phyloP scores from a whole-genome alignment of 257 asterid species.

The Echium plantagineum region DNA sequence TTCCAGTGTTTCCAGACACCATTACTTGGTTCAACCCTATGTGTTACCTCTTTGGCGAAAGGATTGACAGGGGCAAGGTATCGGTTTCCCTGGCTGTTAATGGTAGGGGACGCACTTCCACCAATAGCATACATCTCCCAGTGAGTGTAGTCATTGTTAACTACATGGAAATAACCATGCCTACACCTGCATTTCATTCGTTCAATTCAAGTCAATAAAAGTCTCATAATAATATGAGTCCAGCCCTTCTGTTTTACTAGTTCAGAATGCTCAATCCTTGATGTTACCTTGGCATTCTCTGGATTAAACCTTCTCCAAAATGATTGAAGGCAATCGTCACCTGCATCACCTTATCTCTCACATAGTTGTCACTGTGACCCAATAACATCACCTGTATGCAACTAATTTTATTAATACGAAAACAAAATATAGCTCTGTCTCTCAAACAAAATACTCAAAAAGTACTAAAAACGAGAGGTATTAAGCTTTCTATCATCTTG shows the following conservation, averaged over 20 bases:
- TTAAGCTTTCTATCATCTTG: too few relatives aligned
- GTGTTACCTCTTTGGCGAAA: slow-evolving; percentile 85
- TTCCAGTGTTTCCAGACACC: slow-evolving; percentile 66
- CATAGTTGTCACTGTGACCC: slow-evolving; percentile 39
- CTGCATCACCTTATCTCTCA: slow-evolving; percentile 39
- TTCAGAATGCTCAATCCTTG: too few relatives aligned
- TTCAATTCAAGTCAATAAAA: neutral
- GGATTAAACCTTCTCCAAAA: slow-evolving; percentile 44
- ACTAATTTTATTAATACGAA: neutral
- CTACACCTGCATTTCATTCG: slow-evolving; percentile 63
- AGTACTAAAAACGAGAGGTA: too few relatives aligned
- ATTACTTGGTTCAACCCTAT: slow-evolving; percentile 29
- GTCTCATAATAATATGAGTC: neutral
- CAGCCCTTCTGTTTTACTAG: too few relatives aligned
- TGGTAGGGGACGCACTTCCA: slow-evolving; percentile 88
- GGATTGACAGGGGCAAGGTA: slow-evolving; percentile 67
- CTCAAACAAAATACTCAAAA: too few relatives aligned
- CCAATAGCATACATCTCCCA: slow-evolving; percentile 97
- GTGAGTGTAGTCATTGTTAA: slow-evolving; percentile 82
- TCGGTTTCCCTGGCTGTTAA: slow-evolving; percentile 92
- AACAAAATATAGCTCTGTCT: too few relatives aligned
- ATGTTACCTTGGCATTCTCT: slow-evolving; percentile 46
- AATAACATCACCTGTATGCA: slow-evolving; percentile 37
- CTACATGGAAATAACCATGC: slow-evolving; percentile 88
- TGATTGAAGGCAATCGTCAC: slow-evolving; percentile 50